Evolutionary conservation across 805 yeast genomes (phyloP).

Genomic region (Ogataea polymorpha): DNA sequence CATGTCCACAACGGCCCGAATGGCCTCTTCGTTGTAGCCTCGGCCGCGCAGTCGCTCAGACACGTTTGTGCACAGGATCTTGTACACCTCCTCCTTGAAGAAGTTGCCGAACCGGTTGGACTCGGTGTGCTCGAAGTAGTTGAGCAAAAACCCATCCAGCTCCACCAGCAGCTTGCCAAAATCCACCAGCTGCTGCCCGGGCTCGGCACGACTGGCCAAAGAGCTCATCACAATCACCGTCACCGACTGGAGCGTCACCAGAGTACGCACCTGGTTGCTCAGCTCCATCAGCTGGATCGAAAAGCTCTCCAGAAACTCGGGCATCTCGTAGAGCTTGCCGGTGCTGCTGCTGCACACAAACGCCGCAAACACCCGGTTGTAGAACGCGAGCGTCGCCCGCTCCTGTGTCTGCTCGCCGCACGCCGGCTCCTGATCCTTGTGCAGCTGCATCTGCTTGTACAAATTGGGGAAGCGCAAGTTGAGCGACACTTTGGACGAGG

Average conservation of each 20-base stretch:
- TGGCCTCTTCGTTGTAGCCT: neutral
- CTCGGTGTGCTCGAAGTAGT: slow-evolving; percentile 13
- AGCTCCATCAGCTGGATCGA: slow-evolving; percentile 16
- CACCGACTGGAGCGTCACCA: slow-evolving; percentile 18
- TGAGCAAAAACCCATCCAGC: slow-evolving; percentile 12
- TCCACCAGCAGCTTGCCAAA: slow-evolving; percentile 11
- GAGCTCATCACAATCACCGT: slow-evolving; percentile 19
- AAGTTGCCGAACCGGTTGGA: slow-evolving; percentile 12
- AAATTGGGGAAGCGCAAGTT: slow-evolving; percentile 21
- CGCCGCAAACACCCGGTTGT: slow-evolving; percentile 17
- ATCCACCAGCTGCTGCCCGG: slow-evolving; percentile 12
- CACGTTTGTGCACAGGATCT: slow-evolving; percentile 11
- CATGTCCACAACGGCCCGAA: slow-evolving; percentile 13
- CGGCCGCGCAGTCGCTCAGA: slow-evolving; percentile 2
- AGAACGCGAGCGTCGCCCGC: slow-evolving; percentile 12
- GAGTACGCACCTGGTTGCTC: slow-evolving; percentile 9
- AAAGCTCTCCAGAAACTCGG: slow-evolving; percentile 20
- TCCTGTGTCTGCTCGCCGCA: neutral
- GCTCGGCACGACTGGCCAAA: slow-evolving; percentile 3
- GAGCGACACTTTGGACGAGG: slow-evolving; percentile 14
- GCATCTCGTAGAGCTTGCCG: slow-evolving; percentile 16
- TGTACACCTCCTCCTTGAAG: slow-evolving; percentile 20
- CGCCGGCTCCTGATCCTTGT: slow-evolving; percentile 3
- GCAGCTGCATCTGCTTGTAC: slow-evolving; percentile 15
- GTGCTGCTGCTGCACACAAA: slow-evolving; percentile 18